Evolutionary conservation across 2,329 filamentous ascomycete genomes (phyloP).

Genomic region (Diaporthe citrichinensis): DNA sequence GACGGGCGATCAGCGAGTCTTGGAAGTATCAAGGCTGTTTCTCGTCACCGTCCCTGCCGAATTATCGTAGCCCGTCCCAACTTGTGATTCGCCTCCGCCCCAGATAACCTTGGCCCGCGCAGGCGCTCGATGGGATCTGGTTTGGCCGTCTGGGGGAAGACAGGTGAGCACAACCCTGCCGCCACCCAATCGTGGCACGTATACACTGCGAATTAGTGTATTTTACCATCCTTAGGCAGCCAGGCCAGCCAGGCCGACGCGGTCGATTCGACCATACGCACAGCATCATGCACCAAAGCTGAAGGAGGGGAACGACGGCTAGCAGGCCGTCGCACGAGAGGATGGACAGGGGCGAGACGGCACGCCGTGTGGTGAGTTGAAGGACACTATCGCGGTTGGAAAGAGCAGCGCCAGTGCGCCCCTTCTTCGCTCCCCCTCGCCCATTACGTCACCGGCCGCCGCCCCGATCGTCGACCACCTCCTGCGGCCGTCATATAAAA

Average conservation of each 20-base stretch:
- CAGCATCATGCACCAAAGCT: not conserved
- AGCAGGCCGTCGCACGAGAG: not conserved
- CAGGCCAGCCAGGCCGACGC: not conserved
- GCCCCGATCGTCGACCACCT: constrained; percentile 26
- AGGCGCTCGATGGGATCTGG: constrained; percentile 11
- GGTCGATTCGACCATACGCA: not conserved
- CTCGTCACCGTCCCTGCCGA: constrained; percentile 26
- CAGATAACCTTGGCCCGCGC: constrained; percentile 19
- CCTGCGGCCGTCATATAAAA: constrained; percentile 1
- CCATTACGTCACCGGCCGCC: constrained; percentile 29
- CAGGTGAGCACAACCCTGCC: constrained; percentile 24
- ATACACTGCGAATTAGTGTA: too few species aligned
- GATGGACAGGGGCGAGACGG: constrained; percentile 4
- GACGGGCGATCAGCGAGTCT: constrained; percentile 21
- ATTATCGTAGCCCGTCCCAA: constrained; percentile 1
- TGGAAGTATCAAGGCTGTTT: constrained; percentile 25
- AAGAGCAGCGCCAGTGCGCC: constrained; percentile 11
- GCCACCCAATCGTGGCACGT: constrained; percentile 1
- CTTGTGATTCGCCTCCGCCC: constrained; percentile 26
- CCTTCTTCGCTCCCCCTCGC: not conserved
- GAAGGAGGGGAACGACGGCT: not conserved
- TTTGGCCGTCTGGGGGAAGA: not conserved
- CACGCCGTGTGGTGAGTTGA: not conserved
- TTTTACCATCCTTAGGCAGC: not conserved
- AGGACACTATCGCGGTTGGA: not conserved